Conservation (phyloP, 2,329 filamentous ascomycete species). For the Aspergillus sergii region DNA sequence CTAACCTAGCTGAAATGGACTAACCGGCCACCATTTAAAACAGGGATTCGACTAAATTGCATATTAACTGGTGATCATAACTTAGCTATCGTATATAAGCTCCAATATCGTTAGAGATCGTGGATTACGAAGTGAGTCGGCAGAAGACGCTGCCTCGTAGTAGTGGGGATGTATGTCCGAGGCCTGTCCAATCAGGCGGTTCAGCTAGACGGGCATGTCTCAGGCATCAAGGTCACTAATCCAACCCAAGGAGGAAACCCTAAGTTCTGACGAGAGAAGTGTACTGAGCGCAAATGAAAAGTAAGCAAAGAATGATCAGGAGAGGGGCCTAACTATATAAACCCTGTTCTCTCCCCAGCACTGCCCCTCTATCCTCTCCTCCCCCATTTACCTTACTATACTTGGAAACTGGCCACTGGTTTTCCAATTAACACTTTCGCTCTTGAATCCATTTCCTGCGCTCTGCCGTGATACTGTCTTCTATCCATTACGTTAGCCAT, state of each 20-base stretch:
- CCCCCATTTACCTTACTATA: background rate
- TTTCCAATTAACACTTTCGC: background rate
- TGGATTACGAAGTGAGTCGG: too few species aligned
- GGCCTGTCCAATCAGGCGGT: background rate
- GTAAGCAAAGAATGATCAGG: background rate
- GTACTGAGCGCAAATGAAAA: background rate
- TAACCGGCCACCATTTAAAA: too few species aligned
- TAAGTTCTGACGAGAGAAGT: background rate
- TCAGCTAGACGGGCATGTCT: background rate
- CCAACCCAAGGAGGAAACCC: background rate
- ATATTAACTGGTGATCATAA: too few species aligned
- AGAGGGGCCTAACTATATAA: background rate
- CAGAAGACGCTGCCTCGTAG: too few species aligned
- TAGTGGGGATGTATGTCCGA: too few species aligned
- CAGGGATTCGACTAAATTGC: too few species aligned
- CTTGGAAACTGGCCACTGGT: background rate
- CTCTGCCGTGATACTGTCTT: background rate
- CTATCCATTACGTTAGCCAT: background rate
- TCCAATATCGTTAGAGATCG: too few species aligned
- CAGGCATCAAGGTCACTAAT: background rate
- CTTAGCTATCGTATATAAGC: too few species aligned
- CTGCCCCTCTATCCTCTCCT: background rate
- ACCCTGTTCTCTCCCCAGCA: background rate
- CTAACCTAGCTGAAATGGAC: too few species aligned
- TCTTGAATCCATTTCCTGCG: background rate